Evolutionary conservation across 345 rosid genomes (phyloP), one percentile per base, ranked within the genome.

Genomic region (Sisymbrium irio): DNA sequence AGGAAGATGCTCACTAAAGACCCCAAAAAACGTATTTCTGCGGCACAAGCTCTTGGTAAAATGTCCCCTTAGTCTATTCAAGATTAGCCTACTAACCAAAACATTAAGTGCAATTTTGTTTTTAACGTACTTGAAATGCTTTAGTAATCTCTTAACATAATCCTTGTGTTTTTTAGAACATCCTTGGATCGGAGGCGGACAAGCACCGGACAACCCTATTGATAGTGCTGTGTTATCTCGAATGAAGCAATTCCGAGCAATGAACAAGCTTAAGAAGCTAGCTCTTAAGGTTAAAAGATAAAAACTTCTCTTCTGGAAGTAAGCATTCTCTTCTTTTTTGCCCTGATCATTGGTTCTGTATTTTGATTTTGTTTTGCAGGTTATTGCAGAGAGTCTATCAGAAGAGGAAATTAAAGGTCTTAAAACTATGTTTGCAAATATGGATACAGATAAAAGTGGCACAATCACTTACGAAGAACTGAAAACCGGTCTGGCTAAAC

Each of bases 231-330:
- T 91, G 67, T 89, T 93, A n/a, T 84, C 95, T 30, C 80, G 97
- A 71, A 81, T 93, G 98, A 93, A 89, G 81, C 96, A 93, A 79
- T 91, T 93, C 79, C 86, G 94, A 67, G 97, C 91, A 55, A 89
- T 93, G 98, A 93, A 89, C 82, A 85, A 93, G 72, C 87, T 93
- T 69, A 91, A 91, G 79, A 83, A 89, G 86, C 89, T 93, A 44
- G 97, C 96, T 33, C 74, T 93, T 50, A 89, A 93, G 89, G 97
- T 93, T n/a, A n/a, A 79, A 64, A 57, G 47, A 20, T 44, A 68
- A 9, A 33, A 75, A 60, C 47, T 27, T 65, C 30, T 56, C 9
- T 25, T 36, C 0, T 56, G 6, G 8, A 56, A 15, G 58, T 73
- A 33, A 2, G 9, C 15, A 7, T n/a, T 62, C 2, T 69, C 6